Evolutionary conservation across 2,329 filamentous ascomycete genomes (phyloP), one percentile per base, ranked within the genome.

Genomic region (Aspergillus sp.): DNA sequence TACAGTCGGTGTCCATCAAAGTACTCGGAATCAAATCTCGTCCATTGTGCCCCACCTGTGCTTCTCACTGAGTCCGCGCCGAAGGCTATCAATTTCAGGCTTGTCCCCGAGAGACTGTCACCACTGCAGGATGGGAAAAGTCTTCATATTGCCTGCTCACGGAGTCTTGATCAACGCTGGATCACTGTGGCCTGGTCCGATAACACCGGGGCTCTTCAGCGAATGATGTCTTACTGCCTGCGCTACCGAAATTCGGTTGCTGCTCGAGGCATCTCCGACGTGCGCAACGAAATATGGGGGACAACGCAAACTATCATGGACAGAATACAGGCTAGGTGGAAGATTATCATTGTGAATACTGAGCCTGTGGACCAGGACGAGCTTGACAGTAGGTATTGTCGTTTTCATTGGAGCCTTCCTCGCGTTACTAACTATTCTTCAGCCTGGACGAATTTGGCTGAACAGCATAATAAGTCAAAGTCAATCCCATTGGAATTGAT

Each of bases 111-210:
- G 35, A 72, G 72, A 27, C 71, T 68, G 19, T 80, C 81, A 32
- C 72, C 82, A 1, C 61, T 84, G 20, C 73, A 78, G 48, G 78
- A 83, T 58, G 76, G 75, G 3, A 75, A 74, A 23, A 74, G 76
- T 49, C 71, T 83, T 45, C 81, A 84, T 60, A 58, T 84, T 23
- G 80, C 77, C 2, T 82, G 79, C 56, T 78, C 78, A 3, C 64
- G 72, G 32, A 82, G 78, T 52, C 56, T 71, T 7, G 78, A 82
- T 53, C 71, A 75, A 23, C 68, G 73, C 17, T 84, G 81, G 81
- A 57, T 83, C 20, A 78, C 74, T 5, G 79, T 75, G 3, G 76
- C 77, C 1, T 84, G 81, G 81, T 77, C 76, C 1, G 79, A 84
- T 62, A 77, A 71, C 49, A 73, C 69, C 22, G 81, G 81, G 7